phyloP scores from a whole-genome alignment of 305 asterid species.

The Fraxinus dipetala region DNA sequence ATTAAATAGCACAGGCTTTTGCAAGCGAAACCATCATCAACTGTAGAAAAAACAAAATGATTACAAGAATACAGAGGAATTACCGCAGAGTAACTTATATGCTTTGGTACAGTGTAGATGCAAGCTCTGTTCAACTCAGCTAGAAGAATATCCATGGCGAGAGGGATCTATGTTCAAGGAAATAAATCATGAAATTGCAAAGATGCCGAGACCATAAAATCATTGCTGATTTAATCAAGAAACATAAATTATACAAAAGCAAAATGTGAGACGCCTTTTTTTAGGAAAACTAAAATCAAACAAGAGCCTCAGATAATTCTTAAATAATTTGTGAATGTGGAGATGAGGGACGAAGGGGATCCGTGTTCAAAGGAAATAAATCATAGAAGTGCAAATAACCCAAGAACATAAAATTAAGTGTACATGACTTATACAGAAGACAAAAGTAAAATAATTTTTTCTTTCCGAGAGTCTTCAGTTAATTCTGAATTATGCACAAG shows the following conservation, averaged over 20 bases:
- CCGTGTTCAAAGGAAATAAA: conserved; percentile 31
- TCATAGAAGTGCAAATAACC: not conserved
- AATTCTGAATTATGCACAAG: not conserved
- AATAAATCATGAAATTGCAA: not conserved
- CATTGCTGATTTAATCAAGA: not conserved
- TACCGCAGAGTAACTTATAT: conserved; percentile 63
- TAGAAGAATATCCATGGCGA: conserved; percentile 70
- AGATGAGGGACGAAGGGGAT: conserved; percentile 40
- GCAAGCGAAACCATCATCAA: conserved; percentile 4
- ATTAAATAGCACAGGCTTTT: not conserved
- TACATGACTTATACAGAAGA: not conserved
- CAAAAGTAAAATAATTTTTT: not conserved
- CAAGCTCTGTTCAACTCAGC: conserved; percentile 78
- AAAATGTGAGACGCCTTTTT: not conserved
- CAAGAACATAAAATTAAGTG: not conserved
- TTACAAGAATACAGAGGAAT: conserved; percentile 6
- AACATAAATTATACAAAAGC: not conserved
- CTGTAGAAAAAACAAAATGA: not conserved
- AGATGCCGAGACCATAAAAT: not conserved
- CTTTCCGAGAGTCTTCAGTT: not conserved
- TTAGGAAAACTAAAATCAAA: not conserved
- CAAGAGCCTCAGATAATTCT: not conserved
- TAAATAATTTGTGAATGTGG: not conserved
- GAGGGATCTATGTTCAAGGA: conserved; percentile 49
- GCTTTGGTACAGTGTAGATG: conserved; percentile 84